phyloP scores from a whole-genome alignment of 1,284 basidiomycete species.

The Cutaneotrichosporon dermatis region DNA sequence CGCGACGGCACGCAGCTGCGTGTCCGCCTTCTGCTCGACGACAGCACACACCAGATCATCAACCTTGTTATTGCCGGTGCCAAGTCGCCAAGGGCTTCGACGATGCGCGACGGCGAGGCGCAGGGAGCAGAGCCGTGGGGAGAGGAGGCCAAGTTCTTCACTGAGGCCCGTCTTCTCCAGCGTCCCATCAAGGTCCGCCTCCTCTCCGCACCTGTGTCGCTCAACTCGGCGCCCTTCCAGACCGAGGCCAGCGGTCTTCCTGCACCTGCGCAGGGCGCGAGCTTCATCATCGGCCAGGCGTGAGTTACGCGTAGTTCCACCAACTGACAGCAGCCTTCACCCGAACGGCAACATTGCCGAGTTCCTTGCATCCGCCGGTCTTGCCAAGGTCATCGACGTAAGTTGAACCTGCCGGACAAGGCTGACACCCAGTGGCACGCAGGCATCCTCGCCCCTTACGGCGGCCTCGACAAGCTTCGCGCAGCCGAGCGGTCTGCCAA shows the following conservation, averaged over 20 bases:
- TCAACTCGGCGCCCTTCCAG: constrained; percentile 76
- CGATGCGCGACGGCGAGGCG: constrained; percentile 66
- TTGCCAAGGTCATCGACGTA: constrained; percentile 82
- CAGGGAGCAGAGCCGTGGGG: constrained; percentile 64
- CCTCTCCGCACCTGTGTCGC: constrained; percentile 73
- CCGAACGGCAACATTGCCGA: constrained; percentile 93
- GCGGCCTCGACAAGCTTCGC: constrained; percentile 79
- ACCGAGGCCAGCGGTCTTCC: constrained; percentile 51
- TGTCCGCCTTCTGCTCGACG: constrained; percentile 78
- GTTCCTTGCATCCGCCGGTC: constrained; percentile 75
- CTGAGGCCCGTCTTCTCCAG: constrained; percentile 86
- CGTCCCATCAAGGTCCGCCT: constrained; percentile 80
- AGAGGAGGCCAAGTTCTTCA: constrained; percentile 94
- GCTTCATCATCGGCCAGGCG: constrained; percentile 84
- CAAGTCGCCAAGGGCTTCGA: constrained; percentile 64
- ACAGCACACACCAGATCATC: constrained; percentile 64
- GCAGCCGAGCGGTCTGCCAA: constrained; percentile 79
- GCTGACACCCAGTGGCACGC: constrained; percentile 69
- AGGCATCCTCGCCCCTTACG: constrained; percentile 76
- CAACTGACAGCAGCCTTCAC: constrained; percentile 57
- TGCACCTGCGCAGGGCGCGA: constrained; percentile 57
- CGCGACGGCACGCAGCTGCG: constrained; percentile 88
- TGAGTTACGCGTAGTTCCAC: constrained; percentile 17
- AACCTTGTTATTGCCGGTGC: constrained; percentile 71
- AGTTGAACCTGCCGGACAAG: constrained; percentile 14